Evolutionary conservation across 2,329 filamentous ascomycete genomes (phyloP).

Genomic region (Monilinia fructigena): DNA sequence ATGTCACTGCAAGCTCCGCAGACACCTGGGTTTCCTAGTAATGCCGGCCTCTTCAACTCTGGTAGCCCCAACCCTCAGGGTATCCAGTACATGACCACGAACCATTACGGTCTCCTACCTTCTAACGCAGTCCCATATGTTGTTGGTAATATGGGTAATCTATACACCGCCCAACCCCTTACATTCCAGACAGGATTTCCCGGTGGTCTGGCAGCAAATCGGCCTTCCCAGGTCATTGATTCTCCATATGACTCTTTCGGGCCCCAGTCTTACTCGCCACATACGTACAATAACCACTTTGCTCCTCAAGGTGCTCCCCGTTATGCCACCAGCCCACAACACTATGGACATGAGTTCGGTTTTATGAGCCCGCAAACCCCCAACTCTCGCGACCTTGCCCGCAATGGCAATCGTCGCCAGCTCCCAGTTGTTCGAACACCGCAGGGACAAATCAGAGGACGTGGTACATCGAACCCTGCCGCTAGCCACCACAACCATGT

Average conservation of each 20-base stretch:
- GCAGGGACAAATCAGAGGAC: slow-evolving; percentile 42
- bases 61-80: slow-evolving; percentile 20
- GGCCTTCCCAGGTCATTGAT: slow-evolving; percentile 13
- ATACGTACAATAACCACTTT: slow-evolving; percentile 4
- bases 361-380: slow-evolving; percentile 24
- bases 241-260: slow-evolving; percentile 9
- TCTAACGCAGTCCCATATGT: slow-evolving; percentile 20
- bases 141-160: slow-evolving; percentile 8
- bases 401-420: slow-evolving; percentile 37
- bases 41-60: slow-evolving; percentile 11
- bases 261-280: slow-evolving; percentile 4
- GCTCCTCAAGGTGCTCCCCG: slow-evolving; percentile 6
- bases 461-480: slow-evolving; percentile 42
- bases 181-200: slow-evolving; percentile 16
- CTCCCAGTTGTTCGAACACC: slow-evolving; percentile 43
- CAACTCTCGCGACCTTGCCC: slow-evolving; percentile 22
- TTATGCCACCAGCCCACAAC: slow-evolving; percentile 10
- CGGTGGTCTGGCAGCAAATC: background rate
- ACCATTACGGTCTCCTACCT: slow-evolving; percentile 14
- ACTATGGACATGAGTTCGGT: slow-evolving; percentile 17
- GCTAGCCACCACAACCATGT: slow-evolving; percentile 60
- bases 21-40: slow-evolving; percentile 20
- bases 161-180: slow-evolving; percentile 23
- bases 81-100: slow-evolving; percentile 22
- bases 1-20: slow-evolving; percentile 23